A percentile compares a stretch with the other conserved stretches of the same genome.
These are phyloP conservation scores for Deinandra increscens DNA, from an alignment of 129 eudicot genomes.

Conservation along the genomic window DNA sequence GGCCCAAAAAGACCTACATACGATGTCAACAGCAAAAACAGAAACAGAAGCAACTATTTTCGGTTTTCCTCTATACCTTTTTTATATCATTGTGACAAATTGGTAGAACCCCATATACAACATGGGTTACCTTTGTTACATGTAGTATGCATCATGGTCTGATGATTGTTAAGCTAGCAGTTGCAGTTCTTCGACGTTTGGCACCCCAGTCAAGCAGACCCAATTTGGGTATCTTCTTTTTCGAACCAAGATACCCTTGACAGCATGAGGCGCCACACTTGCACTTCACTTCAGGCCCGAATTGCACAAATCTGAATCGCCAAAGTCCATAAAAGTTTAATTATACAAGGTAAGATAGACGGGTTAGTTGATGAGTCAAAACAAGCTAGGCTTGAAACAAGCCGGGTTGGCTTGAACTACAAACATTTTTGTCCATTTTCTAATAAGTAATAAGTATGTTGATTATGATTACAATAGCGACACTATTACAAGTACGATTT, in stretches of 20 bases:
- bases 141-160: conserved; percentile 25
- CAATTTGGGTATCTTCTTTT: conserved; percentile 42
- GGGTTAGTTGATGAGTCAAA: conserved; percentile 3
- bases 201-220: conserved; percentile 57
- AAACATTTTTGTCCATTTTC: not conserved
- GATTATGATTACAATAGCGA: not conserved
- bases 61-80: conserved; percentile 30
- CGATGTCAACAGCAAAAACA: conserved; percentile 14
- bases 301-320: conserved; percentile 74
- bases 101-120: conserved; percentile 25
- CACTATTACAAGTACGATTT: not conserved
- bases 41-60: not conserved
- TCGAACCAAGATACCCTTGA: conserved; percentile 78
- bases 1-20: conserved; percentile 9
- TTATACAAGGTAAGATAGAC: not conserved
- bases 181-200: conserved; percentile 61
- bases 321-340: not conserved
- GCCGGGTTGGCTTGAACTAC: not conserved
- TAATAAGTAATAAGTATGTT: not conserved
- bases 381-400: not conserved
- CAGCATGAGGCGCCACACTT: conserved; percentile 77
- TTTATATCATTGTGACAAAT: conserved; percentile 5
- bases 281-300: conserved; percentile 89
- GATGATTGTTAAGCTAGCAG: conserved; percentile 21
- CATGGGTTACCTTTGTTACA: conserved; percentile 23